phyloP scores from a whole-genome alignment of 179 eudicot genomes.

The Silene vulgaris region DNA sequence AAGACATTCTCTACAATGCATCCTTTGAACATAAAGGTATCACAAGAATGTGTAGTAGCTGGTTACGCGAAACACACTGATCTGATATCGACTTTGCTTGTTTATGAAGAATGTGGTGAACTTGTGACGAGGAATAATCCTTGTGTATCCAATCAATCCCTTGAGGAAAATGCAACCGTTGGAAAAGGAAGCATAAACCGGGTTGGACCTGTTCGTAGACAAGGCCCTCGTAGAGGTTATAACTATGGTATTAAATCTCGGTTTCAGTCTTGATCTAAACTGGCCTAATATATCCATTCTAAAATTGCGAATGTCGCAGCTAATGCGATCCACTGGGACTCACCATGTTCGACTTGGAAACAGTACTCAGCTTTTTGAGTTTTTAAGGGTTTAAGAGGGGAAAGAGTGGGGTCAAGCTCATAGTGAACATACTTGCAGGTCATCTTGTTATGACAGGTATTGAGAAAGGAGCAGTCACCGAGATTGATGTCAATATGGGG shows the following conservation, averaged over 20 bases:
- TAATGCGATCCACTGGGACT: conserved; percentile 74
- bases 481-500: conserved; percentile 79
- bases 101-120: neutral
- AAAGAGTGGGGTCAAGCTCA: conserved; percentile 83
- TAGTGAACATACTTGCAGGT: conserved; percentile 98
- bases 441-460: conserved; percentile 99
- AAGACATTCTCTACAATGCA: conserved; percentile 11
- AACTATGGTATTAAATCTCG: too few relatives aligned
- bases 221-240: too few relatives aligned
- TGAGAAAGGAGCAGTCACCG: conserved; percentile 96
- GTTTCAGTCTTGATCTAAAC: conserved; percentile 40
- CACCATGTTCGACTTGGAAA: conserved; percentile 91
- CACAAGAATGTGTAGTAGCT: neutral
- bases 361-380: conserved; percentile 82
- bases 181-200: too few relatives aligned
- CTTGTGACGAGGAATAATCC: conserved; percentile 2
- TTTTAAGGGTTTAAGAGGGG: conserved; percentile 61
- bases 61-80: neutral
- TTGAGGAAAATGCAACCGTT: neutral
- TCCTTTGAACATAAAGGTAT: neutral
- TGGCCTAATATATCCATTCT: conserved; percentile 97
- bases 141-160: neutral
- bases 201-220: too few relatives aligned
- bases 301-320: conserved; percentile 86
- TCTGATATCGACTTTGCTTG: neutral